Conservation (phyloP, 805 yeast species). For the Priceomyces haplophilus region DNA sequence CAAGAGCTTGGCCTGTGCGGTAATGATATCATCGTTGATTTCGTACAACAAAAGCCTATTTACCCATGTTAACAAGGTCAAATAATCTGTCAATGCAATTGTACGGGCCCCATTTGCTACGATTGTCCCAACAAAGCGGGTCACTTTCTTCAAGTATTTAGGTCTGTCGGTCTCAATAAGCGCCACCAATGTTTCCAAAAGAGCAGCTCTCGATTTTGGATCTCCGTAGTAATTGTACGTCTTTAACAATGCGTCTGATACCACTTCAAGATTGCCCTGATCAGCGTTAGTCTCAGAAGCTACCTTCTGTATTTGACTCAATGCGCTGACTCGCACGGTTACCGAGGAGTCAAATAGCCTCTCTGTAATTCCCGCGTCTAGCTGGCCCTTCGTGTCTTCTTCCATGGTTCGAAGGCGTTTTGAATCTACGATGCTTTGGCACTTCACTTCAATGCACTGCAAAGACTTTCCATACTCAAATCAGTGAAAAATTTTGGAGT, state of each 20-base stretch:
- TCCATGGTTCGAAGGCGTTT: conserved; percentile 16
- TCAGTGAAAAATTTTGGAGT: background rate
- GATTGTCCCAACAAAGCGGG: conserved; percentile 35
- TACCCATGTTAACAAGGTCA: conserved; percentile 59
- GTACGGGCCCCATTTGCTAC: conserved; percentile 22
- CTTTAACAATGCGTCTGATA: conserved; percentile 36
- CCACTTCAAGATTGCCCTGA: background rate
- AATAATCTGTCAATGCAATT: conserved; percentile 54
- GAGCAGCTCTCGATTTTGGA: conserved; percentile 42
- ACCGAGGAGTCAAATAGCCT: conserved; percentile 34
- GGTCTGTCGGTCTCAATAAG: conserved; percentile 29
- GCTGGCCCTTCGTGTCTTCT: conserved; percentile 6
- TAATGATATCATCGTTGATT: conserved; percentile 19
- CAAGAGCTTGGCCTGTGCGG: conserved; percentile 37
- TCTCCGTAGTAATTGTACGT: conserved; percentile 54
- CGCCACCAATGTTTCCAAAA: conserved; percentile 36
- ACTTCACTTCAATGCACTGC: too few relatives aligned
- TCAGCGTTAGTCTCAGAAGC: conserved; percentile 10
- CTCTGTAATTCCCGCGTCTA: conserved; percentile 20
- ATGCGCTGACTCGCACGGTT: conserved; percentile 31
- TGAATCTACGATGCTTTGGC: conserved; percentile 1
- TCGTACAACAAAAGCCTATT: conserved; percentile 29
- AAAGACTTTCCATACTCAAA: too few relatives aligned
- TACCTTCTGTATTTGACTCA: conserved; percentile 27
- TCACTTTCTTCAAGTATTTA: conserved; percentile 32